Percentiles rank a stretch among this genome's conserved stretches.
These are phyloP conservation scores for Nannizziopsis barbatae DNA, from an alignment of 2,329 filamentous ascomycete species.

Conservation along the genomic window DNA sequence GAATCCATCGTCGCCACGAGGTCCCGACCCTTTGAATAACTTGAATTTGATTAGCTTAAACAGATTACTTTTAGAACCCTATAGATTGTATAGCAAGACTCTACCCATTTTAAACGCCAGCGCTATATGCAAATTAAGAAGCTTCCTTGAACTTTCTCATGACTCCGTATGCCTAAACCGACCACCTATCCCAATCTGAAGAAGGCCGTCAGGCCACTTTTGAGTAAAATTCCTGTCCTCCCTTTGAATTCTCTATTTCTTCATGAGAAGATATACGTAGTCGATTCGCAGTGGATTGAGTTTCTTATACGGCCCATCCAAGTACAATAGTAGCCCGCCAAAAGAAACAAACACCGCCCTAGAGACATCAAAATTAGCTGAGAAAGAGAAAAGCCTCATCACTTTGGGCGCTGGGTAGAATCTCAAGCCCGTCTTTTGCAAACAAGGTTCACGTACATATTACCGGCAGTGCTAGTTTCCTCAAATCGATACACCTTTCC, in stretches of 20 bases:
- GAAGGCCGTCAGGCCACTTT: background rate
- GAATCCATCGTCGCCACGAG: conserved; percentile 67
- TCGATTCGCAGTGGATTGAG: conserved; percentile 84
- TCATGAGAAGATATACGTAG: conserved; percentile 83
- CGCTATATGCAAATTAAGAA: conserved; percentile 28
- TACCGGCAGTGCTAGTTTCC: conserved; percentile 55
- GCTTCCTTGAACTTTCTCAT: conserved; percentile 18
- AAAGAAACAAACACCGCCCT: conserved; percentile 94
- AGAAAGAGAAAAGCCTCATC: conserved; percentile 16
- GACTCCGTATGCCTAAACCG: background rate
- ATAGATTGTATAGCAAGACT: conserved; percentile 4
- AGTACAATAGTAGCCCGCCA: conserved; percentile 76
- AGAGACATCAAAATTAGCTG: conserved; percentile 11
- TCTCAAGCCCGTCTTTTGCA: too few relatives aligned
- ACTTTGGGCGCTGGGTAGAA: conserved; percentile 16
- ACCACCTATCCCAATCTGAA: background rate
- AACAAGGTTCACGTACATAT: conserved; percentile 54
- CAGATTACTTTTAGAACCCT: background rate
- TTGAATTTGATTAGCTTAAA: too few relatives aligned
- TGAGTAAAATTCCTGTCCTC: too few relatives aligned
- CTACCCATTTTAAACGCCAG: conserved; percentile 26
- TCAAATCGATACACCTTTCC: conserved; percentile 44
- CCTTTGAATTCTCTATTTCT: conserved; percentile 53
- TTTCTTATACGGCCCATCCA: conserved; percentile 93
- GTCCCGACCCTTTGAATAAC: conserved; percentile 50